phyloP scores from a whole-genome alignment of 345 rosid species.

The Populus alba region DNA sequence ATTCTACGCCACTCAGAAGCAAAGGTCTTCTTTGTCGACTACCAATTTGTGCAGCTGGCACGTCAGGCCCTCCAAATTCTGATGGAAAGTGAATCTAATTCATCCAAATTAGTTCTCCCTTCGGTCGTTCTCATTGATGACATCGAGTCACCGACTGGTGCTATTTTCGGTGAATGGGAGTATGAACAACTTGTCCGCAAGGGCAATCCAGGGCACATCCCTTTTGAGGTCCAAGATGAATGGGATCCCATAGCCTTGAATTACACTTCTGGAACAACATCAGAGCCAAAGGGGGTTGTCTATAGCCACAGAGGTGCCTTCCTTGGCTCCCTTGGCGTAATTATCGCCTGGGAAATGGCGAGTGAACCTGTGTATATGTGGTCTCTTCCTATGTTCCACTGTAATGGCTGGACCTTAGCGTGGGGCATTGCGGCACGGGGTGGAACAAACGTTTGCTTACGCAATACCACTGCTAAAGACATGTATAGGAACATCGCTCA shows the following conservation, averaged over 20 bases:
- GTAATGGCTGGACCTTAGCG: constrained; percentile 78
- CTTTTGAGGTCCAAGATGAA: constrained; percentile 37
- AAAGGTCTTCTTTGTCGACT: constrained; percentile 64
- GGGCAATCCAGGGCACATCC: constrained; percentile 37
- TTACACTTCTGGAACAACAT: constrained; percentile 78
- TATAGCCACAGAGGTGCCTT: constrained; percentile 78
- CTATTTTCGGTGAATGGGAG: constrained; percentile 44
- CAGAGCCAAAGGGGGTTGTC: constrained; percentile 69
- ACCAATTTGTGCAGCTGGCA: constrained; percentile 43
- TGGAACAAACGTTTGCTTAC: constrained; percentile 67
- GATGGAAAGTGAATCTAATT: neutral
- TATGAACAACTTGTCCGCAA: constrained; percentile 51
- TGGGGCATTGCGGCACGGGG: constrained; percentile 78
- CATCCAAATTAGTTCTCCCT: constrained; percentile 20
- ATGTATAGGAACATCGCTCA: constrained; percentile 49
- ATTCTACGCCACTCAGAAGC: constrained; percentile 67
- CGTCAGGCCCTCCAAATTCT: constrained; percentile 47
- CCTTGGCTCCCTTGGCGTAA: constrained; percentile 50
- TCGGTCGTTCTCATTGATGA: constrained; percentile 55
- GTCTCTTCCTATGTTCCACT: constrained; percentile 85
- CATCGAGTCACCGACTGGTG: constrained; percentile 47
- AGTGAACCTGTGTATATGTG: constrained; percentile 64
- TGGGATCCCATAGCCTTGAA: constrained; percentile 66
- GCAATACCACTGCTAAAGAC: constrained; percentile 49
- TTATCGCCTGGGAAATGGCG: constrained; percentile 66